A percentile compares a stretch with the other conserved stretches of the same genome.
Conservation (phyloP, 2,329 filamentous ascomycete genomes). For the Phaeomoniella chlamydospora region DNA sequence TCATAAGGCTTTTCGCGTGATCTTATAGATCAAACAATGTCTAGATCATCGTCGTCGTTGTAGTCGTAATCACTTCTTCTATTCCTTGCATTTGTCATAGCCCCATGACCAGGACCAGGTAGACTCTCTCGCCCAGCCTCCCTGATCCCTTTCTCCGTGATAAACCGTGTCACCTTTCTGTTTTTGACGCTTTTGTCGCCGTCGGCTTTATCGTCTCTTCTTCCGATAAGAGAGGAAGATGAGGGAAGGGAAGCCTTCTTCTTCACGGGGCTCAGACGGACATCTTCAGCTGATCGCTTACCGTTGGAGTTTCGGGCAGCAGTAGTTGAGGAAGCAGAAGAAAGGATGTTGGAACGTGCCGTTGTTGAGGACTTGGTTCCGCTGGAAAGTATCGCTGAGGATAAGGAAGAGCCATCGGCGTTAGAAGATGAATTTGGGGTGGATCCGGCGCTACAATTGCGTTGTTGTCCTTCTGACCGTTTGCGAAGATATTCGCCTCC, state of each 20-base stretch:
- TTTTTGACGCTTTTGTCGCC: conserved; percentile 33
- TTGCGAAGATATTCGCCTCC: conserved; percentile 30
- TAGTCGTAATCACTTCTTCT: conserved; percentile 25
- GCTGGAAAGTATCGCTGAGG: no score
- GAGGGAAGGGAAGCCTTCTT: conserved; percentile 16
- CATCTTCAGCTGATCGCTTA: conserved; percentile 20
- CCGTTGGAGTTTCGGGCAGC: conserved; percentile 2
- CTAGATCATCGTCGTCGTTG: conserved; percentile 35
- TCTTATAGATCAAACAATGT: conserved; percentile 30
- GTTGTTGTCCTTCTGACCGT: conserved; percentile 1
- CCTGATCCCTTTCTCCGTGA: conserved; percentile 62
- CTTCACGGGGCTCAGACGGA: conserved; percentile 23
- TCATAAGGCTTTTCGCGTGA: no score
- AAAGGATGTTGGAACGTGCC: conserved; percentile 1
- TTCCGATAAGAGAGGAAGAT: no score
- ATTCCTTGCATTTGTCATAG: no score
- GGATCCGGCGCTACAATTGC: background rate
- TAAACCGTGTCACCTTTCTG: conserved; percentile 46
- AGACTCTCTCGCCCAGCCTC: conserved; percentile 65
- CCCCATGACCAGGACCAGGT: conserved; percentile 31
- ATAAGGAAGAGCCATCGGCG: background rate
- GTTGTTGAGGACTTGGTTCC: background rate
- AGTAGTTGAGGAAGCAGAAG: conserved; percentile 1
- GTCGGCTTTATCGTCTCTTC: conserved; percentile 17
- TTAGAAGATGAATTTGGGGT: background rate